Base-by-base conservation (phyloP, 2,329 filamentous ascomycete species). In the Knufia petricola region DNA sequence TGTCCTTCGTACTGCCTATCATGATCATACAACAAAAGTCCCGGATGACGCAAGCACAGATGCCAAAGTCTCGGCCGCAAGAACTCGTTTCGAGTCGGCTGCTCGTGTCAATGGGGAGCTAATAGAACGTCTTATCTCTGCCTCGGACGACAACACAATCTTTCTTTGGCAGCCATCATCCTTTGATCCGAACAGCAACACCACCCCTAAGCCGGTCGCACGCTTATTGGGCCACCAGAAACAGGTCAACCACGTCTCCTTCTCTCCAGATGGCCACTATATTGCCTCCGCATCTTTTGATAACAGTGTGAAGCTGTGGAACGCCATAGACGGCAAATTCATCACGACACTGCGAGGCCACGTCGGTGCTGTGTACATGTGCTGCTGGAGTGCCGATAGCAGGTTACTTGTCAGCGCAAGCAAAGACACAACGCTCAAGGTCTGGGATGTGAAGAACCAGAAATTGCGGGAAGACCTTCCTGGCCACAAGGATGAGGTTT, bases 141-240 rank as follows among this genome's bases (percentile, higher is more conserved):
- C 90, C 2, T 90, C 84, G 56, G 92, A 96, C 62, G 92, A 98
- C 65, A 94, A 89, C 65, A 95, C 89, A 4, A 90, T 98, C 77
- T 95, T 88, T 63, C 76, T 98, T 6, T 98, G 90, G 90, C 86
- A 94, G 52, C 89, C 89, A 0, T 74, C 81, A 8, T 53, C 55
- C 4, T 53, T 59, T 13, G 43, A 52, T 30, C 39, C 46, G 4
- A 53, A 56, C 34, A 57, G 55, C 3, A 57, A 55, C 23, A 75
- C 73, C 37, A 82, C 83, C 3, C 85, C 75, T 6, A 95, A 96
- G 64, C 89, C 90, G 0, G 72, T 96, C 2, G 84, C 86, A n/a
- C 76, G 88, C 28, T 77, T 96, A 68, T 69, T 87, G n/a, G 92
- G 92, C 1, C 92, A 98, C 61, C 87, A 95, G 64, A 96, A 96